phyloP scores from a whole-genome alignment of 2,329 filamentous ascomycete species.

The Talaromyces sp. region DNA sequence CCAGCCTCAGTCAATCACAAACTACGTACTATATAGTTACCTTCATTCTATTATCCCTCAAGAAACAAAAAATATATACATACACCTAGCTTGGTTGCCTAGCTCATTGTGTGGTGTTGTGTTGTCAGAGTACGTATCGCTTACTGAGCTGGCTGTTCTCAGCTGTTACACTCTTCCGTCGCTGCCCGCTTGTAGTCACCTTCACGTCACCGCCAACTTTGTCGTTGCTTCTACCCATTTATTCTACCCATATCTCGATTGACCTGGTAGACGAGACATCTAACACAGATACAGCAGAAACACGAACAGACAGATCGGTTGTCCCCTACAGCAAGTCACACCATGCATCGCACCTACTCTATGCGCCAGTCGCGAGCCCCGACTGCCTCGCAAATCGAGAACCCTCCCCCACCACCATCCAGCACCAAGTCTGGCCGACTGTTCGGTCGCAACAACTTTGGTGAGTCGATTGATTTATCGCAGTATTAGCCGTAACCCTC shows the following conservation, averaged over 20 bases:
- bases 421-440: conserved; percentile 87
- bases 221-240: background rate
- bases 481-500: background rate
- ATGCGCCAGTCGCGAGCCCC: conserved; percentile 97
- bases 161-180: conserved; percentile 12
- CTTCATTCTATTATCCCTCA: background rate
- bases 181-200: conserved; percentile 19
- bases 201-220: conserved; percentile 17
- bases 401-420: conserved; percentile 86
- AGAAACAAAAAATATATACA: background rate
- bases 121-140: background rate
- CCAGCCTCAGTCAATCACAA: background rate
- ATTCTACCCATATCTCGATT: background rate
- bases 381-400: conserved; percentile 87
- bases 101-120: background rate
- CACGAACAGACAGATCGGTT: background rate
- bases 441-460: conserved; percentile 81
- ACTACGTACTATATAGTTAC: too few species aligned
- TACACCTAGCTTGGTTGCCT: background rate
- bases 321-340: conserved; percentile 22
- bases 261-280: background rate
- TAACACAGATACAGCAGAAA: background rate
- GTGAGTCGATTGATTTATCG: conserved; percentile 55
- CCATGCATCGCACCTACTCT: conserved; percentile 97
- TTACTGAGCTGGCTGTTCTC: background rate